Evolutionary conservation across 345 rosid genomes (phyloP).

Genomic region (Populus tremula): DNA sequence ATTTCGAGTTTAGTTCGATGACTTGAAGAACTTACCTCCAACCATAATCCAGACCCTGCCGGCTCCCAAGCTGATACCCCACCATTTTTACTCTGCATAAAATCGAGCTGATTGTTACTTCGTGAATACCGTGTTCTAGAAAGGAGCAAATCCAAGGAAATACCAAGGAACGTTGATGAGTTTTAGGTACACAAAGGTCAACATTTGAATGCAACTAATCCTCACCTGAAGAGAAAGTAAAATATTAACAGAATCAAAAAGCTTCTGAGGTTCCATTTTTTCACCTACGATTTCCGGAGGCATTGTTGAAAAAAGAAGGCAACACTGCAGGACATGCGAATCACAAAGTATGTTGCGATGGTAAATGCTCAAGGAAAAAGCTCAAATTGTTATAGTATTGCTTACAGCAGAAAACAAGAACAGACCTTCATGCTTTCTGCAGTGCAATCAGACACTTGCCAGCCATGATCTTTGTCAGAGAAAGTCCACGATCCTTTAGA

Average conservation of each 20-base stretch:
- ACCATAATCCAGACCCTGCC: slow-evolving; percentile 15
- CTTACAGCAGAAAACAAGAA: no score
- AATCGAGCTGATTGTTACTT: background rate
- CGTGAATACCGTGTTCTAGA: background rate
- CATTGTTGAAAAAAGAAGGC: slow-evolving; percentile 33
- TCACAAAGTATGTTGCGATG: no score
- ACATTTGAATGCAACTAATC: background rate
- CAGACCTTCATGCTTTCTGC: slow-evolving; percentile 24
- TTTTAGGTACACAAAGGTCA: background rate
- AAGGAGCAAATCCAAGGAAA: no score
- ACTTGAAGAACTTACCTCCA: slow-evolving; percentile 23
- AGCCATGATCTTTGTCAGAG: slow-evolving; percentile 24
- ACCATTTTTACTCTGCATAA: slow-evolving; percentile 37
- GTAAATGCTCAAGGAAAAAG: no score
- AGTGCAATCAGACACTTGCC: slow-evolving; percentile 29
- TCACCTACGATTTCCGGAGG: slow-evolving; percentile 32
- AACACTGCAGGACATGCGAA: slow-evolving; percentile 18
- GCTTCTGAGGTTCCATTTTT: slow-evolving; percentile 23
- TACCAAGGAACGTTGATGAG: no score
- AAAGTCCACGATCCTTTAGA: slow-evolving; percentile 22
- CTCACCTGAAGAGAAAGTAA: slow-evolving; percentile 41
- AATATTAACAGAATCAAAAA: slow-evolving; percentile 35
- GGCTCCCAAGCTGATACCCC: slow-evolving; percentile 45
- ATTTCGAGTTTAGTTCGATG: background rate
- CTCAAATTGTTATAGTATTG: no score